phyloP scores from a whole-genome alignment of 768 basidiomycete species.

The Tephrocybe rancida region DNA sequence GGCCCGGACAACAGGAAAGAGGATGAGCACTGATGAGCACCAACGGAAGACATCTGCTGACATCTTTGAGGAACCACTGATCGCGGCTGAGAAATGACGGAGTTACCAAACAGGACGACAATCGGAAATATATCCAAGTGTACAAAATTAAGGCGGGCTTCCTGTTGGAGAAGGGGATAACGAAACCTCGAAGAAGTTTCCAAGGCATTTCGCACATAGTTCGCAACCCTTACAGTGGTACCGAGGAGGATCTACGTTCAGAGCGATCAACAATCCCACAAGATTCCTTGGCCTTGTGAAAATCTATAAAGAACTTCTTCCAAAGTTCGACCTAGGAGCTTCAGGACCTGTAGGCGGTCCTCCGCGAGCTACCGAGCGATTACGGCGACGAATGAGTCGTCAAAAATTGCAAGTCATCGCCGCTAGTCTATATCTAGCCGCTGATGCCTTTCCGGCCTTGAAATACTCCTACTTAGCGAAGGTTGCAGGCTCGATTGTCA shows the following conservation, averaged over 20 bases:
- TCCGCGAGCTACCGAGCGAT: not conserved
- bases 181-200: not conserved
- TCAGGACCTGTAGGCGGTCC: not conserved
- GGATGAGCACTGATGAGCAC: not conserved
- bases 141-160: slow-evolving; percentile 5
- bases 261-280: slow-evolving; percentile 7
- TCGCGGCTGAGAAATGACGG: slow-evolving; percentile 1
- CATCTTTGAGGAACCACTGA: slow-evolving; percentile 10
- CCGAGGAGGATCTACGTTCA: not conserved
- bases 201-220: slow-evolving; percentile 9
- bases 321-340: not conserved
- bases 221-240: slow-evolving; percentile 4
- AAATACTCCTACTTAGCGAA: not conserved
- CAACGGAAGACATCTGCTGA: slow-evolving; percentile 10
- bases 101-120: slow-evolving; percentile 10
- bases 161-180: slow-evolving; percentile 12
- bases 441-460: no score
- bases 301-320: no score
- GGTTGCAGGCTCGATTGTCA: not conserved
- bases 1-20: slow-evolving; percentile 2
- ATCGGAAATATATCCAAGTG: slow-evolving; percentile 11
- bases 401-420: not conserved
- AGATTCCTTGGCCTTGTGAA: not conserved
- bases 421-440: slow-evolving; percentile 2
- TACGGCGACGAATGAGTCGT: slow-evolving; percentile 1